Conservation (phyloP, 176 grass and related monocot genomes). For the Urochloa ruziziensis region DNA sequence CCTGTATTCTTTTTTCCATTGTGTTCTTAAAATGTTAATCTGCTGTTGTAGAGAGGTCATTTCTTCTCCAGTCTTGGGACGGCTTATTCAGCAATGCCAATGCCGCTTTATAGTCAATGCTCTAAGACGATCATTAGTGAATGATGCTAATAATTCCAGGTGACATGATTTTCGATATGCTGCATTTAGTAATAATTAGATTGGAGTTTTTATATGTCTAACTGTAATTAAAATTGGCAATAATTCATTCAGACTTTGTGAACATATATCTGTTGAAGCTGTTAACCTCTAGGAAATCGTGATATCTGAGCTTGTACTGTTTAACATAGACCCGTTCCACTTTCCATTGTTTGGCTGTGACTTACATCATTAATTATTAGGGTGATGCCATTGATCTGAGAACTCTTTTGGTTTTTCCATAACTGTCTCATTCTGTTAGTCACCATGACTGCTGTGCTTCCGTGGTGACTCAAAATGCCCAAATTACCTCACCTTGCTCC, state of each 20-base stretch:
- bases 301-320: background rate
- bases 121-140: conserved; percentile 59
- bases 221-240: conserved; percentile 3
- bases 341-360: background rate
- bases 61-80: conserved; percentile 40
- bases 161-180: conserved; percentile 23
- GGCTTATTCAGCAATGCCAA: conserved; percentile 67
- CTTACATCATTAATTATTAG: background rate
- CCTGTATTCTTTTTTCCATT: background rate
- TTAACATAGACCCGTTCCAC: background rate
- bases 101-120: conserved; percentile 53
- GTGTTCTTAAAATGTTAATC: conserved; percentile 7
- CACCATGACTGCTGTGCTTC: background rate
- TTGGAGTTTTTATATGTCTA: background rate
- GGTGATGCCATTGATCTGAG: background rate
- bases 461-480: background rate
- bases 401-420: background rate
- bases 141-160: conserved; percentile 87
- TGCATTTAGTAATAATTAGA: conserved; percentile 21
- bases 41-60: conserved; percentile 55
- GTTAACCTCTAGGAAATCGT: background rate
- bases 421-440: background rate
- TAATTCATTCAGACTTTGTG: background rate
- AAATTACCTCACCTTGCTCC: background rate
- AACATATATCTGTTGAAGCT: conserved; percentile 9